Base-by-base conservation (phyloP, 768 basidiomycete genomes). In the Kwoniella europaea region DNA sequence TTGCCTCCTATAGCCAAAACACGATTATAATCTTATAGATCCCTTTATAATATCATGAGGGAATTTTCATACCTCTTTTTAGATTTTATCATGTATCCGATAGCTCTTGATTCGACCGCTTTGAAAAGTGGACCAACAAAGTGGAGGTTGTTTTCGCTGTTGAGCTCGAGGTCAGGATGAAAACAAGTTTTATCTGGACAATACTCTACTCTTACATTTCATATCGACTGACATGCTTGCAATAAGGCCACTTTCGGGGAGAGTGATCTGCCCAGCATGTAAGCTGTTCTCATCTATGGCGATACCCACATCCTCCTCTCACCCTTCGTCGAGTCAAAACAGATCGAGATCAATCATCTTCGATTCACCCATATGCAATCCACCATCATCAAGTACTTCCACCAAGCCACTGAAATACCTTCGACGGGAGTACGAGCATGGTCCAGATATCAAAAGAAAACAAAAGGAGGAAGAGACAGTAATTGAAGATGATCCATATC, bases 261-360 rank as follows among this genome's bases (percentile, higher is more conserved):
- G 46, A 18, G 46, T 6, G 18, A 18, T 18, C 7, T 50, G 46
- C 46, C 46, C 46, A 50, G 46, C 46, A 10, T 50, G 46, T 18
- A 50, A 10, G 18, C 16, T 50, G 46, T 50, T 50, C 46, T 50
- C 44, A 10, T 24, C 24, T 24, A 24, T 24, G 24, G 44, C 44
- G 15, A 44, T 44, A 44, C 15, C 44, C 44, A 44, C 44, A 10
- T 44, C 44, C 3, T 2, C 44, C 15, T 44, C 44, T 44, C 44
- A 44, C 2, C 44, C 44, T 44, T 24, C 24, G 24, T 24, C 24
- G 24, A 35, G 9, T 13, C 46, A 50, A n/a, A 27, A 56, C 20
- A 56, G 0, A n/a, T 12, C 57, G 15, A 27, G 29, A n/a, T 68
- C 67, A 20, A 61, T 53, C 24, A 68, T 68, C 27, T 68, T 68